A percentile compares a stretch with the other conserved stretches of the same genome.
Evolutionary conservation across 2,329 filamentous ascomycete species (phyloP).

Genomic region (Blastomyces percursus): DNA sequence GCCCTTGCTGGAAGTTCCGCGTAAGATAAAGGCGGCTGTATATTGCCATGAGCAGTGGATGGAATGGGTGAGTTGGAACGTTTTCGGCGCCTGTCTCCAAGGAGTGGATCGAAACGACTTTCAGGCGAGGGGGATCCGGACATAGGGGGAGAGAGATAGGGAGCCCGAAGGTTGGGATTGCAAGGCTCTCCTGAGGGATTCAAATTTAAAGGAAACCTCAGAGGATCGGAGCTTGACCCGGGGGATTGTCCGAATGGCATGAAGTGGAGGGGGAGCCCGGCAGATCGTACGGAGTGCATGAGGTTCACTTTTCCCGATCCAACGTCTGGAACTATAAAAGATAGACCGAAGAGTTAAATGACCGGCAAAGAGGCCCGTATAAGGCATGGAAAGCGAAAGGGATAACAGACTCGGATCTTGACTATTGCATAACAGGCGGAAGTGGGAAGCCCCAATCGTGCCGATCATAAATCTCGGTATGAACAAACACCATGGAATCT

Average conservation of each 20-base stretch:
- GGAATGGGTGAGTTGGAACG: slow-evolving; percentile 18
- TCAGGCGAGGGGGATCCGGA: slow-evolving; percentile 24
- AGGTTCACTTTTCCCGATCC: slow-evolving; percentile 7
- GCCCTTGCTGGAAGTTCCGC: slow-evolving; percentile 9
- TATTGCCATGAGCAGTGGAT: slow-evolving; percentile 3
- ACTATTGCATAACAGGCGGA: slow-evolving; percentile 5
- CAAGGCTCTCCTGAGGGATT: slow-evolving; percentile 17
- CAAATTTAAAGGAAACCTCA: slow-evolving; percentile 20
- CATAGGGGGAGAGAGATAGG: slow-evolving; percentile 27
- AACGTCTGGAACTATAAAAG: slow-evolving; percentile 1
- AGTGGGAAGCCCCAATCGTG: background rate
- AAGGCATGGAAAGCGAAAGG: slow-evolving; percentile 1
- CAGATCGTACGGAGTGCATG: slow-evolving; percentile 16
- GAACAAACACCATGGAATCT: slow-evolving; percentile 3
- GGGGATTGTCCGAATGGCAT: slow-evolving; percentile 14
- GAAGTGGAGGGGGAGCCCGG: slow-evolving; percentile 12
- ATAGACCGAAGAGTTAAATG: slow-evolving; percentile 1
- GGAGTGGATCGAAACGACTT: slow-evolving; percentile 17
- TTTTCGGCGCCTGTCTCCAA: slow-evolving; percentile 20
- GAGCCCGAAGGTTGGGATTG: slow-evolving; percentile 18
- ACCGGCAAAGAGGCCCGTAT: slow-evolving; percentile 1
- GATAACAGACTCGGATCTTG: background rate
- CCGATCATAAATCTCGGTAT: slow-evolving; percentile 5
- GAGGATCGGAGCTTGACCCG: slow-evolving; percentile 19
- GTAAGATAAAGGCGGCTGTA: slow-evolving; percentile 9